Evolutionary conservation across 2,329 filamentous ascomycete genomes (phyloP), one percentile per base, ranked within the genome.

Genomic region (Neocatenulostroma microsporum): DNA sequence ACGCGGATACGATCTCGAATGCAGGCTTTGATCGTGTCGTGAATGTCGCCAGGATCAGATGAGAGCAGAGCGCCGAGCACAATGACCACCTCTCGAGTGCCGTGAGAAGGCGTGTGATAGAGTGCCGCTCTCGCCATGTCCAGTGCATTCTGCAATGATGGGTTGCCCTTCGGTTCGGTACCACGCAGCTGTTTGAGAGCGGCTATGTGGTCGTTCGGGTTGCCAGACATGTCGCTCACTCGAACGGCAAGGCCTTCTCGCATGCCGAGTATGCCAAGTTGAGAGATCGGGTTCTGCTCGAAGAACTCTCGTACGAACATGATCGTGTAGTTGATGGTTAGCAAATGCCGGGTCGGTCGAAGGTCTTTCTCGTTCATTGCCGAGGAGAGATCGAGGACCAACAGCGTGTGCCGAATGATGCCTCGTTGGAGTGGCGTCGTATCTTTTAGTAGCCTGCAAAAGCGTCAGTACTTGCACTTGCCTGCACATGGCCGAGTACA

Each of bases 251-350:
- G 70, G 12, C 91, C 91, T 58, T 96, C 91, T 44, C 84, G 78
- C 84, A 96, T 94, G 34, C 84, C 89, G 25, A 98, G 70, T 19
- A 98, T 82, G 17, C 84, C 88, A 39, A 98, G 75, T 63, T 98
- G 91, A 8, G 87, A 94, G 48, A 98, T 96, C 9, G 91, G 91
- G 54, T 98, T 98, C 63, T 98, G 91, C 63, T 96, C 91, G 57
- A 96, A 98, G 64, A 86, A 98, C 60, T 95, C 89, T 41, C 80
- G 75, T 32, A 96, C 82, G 61, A 96, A 98, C 39, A 87, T 82
- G 46, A 82, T 76, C 12, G 87, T 82, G 62, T 87, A 93, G 46
- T 80, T 80, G 54, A 95, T 72, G 36, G 80, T 82, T 20, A 95
- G 74, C 24, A 87, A 74, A 62, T 89, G 88, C 42, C 89, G 77